These are phyloP conservation scores for Rhizoctonia solani DNA, from an alignment of 1,284 basidiomycete species.

Conservation along the genomic window DNA sequence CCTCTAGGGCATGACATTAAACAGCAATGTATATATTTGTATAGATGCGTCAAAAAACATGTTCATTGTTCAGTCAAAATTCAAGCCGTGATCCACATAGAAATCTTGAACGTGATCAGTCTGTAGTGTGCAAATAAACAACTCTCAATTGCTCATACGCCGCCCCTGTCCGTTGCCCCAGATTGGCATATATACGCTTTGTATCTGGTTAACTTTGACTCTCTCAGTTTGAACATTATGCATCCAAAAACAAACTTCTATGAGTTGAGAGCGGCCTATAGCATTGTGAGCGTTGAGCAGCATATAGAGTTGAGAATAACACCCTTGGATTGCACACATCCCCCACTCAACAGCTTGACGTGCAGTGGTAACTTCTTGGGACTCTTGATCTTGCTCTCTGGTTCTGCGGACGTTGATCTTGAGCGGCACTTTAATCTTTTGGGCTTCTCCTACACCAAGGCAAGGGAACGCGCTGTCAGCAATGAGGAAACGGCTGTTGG, in stretches of 20 bases:
- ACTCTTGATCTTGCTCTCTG: slow-evolving; percentile 42
- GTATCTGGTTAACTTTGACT: not conserved
- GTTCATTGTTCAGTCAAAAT: not conserved
- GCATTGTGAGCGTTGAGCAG: slow-evolving; percentile 45
- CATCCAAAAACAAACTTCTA: not conserved
- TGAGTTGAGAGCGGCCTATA: not conserved
- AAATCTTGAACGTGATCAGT: not conserved
- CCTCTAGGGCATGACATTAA: no score
- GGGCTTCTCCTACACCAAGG: slow-evolving; percentile 42
- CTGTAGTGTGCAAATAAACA: not conserved
- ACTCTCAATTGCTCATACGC: not conserved
- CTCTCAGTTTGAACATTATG: not conserved
- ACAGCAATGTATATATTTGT: not conserved
- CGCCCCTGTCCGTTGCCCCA: not conserved
- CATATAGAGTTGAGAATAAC: slow-evolving; percentile 49
- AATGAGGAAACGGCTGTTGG: slow-evolving; percentile 45
- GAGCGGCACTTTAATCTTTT: slow-evolving; percentile 50
- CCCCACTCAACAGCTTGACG: slow-evolving; percentile 55
- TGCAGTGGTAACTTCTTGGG: slow-evolving; percentile 49
- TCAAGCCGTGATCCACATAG: not conserved
- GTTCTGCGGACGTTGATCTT: slow-evolving; percentile 45
- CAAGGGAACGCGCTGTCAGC: slow-evolving; percentile 53
- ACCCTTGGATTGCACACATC: slow-evolving; percentile 50
- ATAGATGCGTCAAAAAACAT: not conserved
- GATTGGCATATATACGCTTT: not conserved